Conservation (phyloP, 2,329 filamentous ascomycete species). For the Fusarium sp. region DNA sequence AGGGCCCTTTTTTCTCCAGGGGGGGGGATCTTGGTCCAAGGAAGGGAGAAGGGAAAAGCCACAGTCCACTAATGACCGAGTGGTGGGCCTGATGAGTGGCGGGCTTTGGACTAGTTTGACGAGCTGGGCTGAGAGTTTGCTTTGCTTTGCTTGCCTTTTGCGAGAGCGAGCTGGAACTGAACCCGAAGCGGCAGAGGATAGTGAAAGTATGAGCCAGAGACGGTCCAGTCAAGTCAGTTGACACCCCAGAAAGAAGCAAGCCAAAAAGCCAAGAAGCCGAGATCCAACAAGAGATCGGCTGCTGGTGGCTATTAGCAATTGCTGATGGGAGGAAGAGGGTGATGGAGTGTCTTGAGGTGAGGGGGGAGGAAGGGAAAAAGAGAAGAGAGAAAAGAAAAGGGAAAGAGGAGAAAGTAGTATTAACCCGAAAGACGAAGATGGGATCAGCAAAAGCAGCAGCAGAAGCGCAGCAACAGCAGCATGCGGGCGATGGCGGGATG, state of each 20-base stretch:
- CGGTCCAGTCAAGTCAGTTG: slow-evolving; percentile 4
- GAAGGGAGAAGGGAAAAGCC: slow-evolving; percentile 22
- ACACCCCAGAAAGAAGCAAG: slow-evolving; percentile 1
- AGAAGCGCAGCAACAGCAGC: slow-evolving; percentile 11
- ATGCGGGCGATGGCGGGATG: slow-evolving; percentile 37
- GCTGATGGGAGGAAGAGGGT: not conserved
- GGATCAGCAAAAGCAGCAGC: slow-evolving; percentile 22
- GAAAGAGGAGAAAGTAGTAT: slow-evolving; percentile 16
- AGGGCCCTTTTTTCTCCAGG: not conserved
- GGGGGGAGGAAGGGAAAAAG: not conserved
- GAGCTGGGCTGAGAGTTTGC: slow-evolving; percentile 31
- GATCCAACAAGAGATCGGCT: slow-evolving; percentile 23
- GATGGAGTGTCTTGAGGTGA: not conserved
- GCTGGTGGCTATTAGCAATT: not conserved
- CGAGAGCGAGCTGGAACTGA: slow-evolving; percentile 25
- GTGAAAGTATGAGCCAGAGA: slow-evolving; percentile 1
- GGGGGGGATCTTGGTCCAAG: slow-evolving; percentile 1
- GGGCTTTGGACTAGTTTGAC: not conserved
- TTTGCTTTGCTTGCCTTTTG: not conserved
- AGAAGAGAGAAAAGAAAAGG: slow-evolving; percentile 6
- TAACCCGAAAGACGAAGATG: slow-evolving; percentile 30
- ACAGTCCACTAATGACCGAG: slow-evolving; percentile 26
- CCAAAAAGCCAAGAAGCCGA: slow-evolving; percentile 17
- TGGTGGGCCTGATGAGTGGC: slow-evolving; percentile 12
- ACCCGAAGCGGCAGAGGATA: slow-evolving; percentile 21